A percentile compares a stretch with the other conserved stretches of the same genome.
phyloP scores from a whole-genome alignment of 2,329 filamentous ascomycete genomes.

The Colletotrichum liaoningense region DNA sequence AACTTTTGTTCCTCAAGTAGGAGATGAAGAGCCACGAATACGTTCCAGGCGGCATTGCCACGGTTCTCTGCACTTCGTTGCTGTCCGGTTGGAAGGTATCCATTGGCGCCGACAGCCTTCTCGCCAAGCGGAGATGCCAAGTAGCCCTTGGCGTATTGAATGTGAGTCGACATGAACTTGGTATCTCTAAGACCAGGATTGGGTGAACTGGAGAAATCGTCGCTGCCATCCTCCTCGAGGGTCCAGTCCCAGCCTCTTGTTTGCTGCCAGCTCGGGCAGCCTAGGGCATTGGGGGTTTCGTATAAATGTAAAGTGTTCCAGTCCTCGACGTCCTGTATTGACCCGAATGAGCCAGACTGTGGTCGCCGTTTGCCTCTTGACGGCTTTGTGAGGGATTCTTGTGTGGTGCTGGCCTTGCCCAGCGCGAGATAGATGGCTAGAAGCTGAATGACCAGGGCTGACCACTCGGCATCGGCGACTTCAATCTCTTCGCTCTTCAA shows the following conservation, averaged over 20 bases:
- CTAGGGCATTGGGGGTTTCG: constrained; percentile 60
- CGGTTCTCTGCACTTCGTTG: constrained; percentile 65
- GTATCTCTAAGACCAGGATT: constrained; percentile 40
- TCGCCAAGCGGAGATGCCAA: constrained; percentile 69
- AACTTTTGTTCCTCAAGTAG: constrained; percentile 92
- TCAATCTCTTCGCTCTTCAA: constrained; percentile 61
- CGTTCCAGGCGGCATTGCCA: constrained; percentile 71
- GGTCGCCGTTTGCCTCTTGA: constrained; percentile 44
- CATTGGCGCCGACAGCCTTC: constrained; percentile 61
- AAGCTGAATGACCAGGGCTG: constrained; percentile 72
- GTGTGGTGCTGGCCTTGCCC: constrained; percentile 51
- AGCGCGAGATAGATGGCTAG: constrained; percentile 73
- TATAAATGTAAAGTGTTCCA: constrained; percentile 61
- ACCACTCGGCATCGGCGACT: constrained; percentile 73
- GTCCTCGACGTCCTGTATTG: constrained; percentile 51
- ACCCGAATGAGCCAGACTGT: constrained; percentile 49
- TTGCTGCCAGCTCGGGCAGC: constrained; percentile 69
- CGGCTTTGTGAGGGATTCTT: not conserved
- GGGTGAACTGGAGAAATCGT: constrained; percentile 43
- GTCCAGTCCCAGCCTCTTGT: constrained; percentile 79
- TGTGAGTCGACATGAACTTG: constrained; percentile 62
- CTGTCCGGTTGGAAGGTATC: constrained; percentile 74
- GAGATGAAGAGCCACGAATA: constrained; percentile 83
- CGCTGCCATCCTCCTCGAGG: constrained; percentile 63
- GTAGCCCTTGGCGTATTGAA: constrained; percentile 74